Evolutionary conservation across 148 eudicot species (phyloP).

Genomic region (Rhododendron simsii): DNA sequence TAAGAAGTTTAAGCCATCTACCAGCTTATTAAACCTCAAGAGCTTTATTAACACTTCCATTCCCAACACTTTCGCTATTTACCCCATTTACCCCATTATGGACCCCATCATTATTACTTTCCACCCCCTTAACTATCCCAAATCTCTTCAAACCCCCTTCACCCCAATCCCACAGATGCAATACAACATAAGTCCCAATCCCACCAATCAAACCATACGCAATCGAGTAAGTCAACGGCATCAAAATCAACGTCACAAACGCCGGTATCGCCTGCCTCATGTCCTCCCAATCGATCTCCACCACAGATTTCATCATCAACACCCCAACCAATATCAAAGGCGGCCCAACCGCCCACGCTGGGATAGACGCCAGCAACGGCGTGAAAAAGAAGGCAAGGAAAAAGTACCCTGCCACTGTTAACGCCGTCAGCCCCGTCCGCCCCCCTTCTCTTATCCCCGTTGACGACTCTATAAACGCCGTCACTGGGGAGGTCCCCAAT

Average conservation of each 20-base stretch:
- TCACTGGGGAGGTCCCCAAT: slow-evolving; percentile 85
- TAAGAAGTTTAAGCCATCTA: neutral
- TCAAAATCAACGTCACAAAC: slow-evolving; percentile 62
- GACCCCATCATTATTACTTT: slow-evolving; percentile 18
- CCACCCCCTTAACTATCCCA: slow-evolving; percentile 35
- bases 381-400: slow-evolving; percentile 69
- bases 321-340: slow-evolving; percentile 80
- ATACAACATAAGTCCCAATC: slow-evolving; percentile 71
- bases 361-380: slow-evolving; percentile 76
- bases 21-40: slow-evolving; percentile 1
- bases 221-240: slow-evolving; percentile 77
- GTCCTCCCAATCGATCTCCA: slow-evolving; percentile 73
- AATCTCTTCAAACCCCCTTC: slow-evolving; percentile 25
- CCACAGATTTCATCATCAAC: slow-evolving; percentile 76
- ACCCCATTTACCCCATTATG: slow-evolving; percentile 16
- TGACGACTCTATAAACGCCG: slow-evolving; percentile 73
- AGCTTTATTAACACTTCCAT: slow-evolving; percentile 35
- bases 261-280: slow-evolving; percentile 87
- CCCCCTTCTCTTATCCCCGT: slow-evolving; percentile 77
- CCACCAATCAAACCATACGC: slow-evolving; percentile 96
- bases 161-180: slow-evolving; percentile 80
- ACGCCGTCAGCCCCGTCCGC: slow-evolving; percentile 68
- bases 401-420: slow-evolving; percentile 61
- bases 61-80: slow-evolving; percentile 10
- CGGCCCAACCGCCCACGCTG: slow-evolving; percentile 92